Evolutionary conservation across 2,329 filamentous ascomycete genomes (phyloP).

Genomic region (Spiromastix sp.): DNA sequence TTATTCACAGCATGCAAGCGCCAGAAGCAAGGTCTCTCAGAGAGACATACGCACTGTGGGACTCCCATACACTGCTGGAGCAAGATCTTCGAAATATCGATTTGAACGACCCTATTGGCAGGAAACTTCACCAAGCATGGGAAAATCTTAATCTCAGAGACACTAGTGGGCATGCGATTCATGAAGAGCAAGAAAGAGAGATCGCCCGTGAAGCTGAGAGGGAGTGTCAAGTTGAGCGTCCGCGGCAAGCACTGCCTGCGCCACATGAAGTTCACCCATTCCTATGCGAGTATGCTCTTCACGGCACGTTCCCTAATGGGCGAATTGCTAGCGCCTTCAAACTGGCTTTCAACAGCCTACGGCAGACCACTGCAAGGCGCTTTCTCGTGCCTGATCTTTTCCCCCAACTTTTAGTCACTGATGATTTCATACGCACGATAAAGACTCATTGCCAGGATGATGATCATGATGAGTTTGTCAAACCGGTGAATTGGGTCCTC

Average conservation of each 20-base stretch:
- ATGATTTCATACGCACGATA: conserved; percentile 42
- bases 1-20: conserved; percentile 35
- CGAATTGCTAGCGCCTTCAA: conserved; percentile 21
- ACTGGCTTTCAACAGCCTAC: conserved; percentile 37
- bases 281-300: conserved; percentile 18
- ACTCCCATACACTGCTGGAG: conserved; percentile 4
- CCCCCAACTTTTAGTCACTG: conserved; percentile 36
- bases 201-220: conserved; percentile 52
- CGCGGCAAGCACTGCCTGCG: conserved; percentile 27
- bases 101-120: conserved; percentile 15
- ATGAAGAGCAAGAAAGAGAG: conserved; percentile 57
- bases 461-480: conserved; percentile 37
- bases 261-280: conserved; percentile 34
- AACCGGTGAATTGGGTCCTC: conserved; percentile 47
- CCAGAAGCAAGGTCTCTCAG: conserved; percentile 43
- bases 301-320: neutral
- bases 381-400: conserved; percentile 18
- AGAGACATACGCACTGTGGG: conserved; percentile 38
- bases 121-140: conserved; percentile 23
- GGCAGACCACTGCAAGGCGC: conserved; percentile 17
- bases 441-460: conserved; percentile 11
- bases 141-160: conserved; percentile 20
- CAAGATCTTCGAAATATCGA: conserved; percentile 1
- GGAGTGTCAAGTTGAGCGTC: conserved; percentile 46
- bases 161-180: conserved; percentile 31